These are phyloP conservation scores for Theileria parva DNA, from an alignment of 169 alveolate genomes.

Conservation along the genomic window DNA sequence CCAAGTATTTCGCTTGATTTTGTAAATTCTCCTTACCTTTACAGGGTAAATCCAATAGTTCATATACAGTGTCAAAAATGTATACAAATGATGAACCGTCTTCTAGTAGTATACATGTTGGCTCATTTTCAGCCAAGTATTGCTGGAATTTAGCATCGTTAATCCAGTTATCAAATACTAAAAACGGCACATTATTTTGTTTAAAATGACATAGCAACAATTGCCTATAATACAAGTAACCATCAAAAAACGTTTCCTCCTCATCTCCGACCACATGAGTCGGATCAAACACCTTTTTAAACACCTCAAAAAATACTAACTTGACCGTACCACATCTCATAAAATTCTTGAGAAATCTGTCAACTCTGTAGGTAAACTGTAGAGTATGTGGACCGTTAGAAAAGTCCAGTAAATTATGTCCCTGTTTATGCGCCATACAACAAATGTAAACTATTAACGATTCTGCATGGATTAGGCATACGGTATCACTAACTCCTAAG, in stretches of 20 bases:
- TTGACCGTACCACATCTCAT: constrained; percentile 50
- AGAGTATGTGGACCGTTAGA: constrained; percentile 58
- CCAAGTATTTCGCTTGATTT: constrained; percentile 21
- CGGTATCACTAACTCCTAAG: constrained; percentile 50
- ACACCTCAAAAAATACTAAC: constrained; percentile 71
- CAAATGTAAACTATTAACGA: constrained; percentile 56
- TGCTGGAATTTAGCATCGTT: constrained; percentile 58
- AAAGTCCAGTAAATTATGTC: constrained; percentile 42
- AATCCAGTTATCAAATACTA: constrained; percentile 71
- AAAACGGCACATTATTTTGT: constrained; percentile 49
- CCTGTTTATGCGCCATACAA: constrained; percentile 62
- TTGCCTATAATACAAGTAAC: constrained; percentile 61
- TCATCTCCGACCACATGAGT: constrained; percentile 14
- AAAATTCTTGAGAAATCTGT: constrained; percentile 24
- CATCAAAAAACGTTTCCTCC: constrained; percentile 44
- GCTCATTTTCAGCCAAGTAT: constrained; percentile 65
- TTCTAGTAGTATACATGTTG: constrained; percentile 72
- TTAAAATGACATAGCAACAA: constrained; percentile 67
- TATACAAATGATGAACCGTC: constrained; percentile 78
- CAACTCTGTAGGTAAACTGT: constrained; percentile 57
- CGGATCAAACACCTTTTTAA: constrained; percentile 63
- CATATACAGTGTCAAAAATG: constrained; percentile 64
- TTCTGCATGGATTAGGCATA: constrained; percentile 58
- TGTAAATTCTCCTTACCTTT: constrained; percentile 13
- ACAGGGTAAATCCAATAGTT: constrained; percentile 29